Evolutionary conservation across 2,329 filamentous ascomycete species (phyloP).

Genomic region (Verticillium nubilum): DNA sequence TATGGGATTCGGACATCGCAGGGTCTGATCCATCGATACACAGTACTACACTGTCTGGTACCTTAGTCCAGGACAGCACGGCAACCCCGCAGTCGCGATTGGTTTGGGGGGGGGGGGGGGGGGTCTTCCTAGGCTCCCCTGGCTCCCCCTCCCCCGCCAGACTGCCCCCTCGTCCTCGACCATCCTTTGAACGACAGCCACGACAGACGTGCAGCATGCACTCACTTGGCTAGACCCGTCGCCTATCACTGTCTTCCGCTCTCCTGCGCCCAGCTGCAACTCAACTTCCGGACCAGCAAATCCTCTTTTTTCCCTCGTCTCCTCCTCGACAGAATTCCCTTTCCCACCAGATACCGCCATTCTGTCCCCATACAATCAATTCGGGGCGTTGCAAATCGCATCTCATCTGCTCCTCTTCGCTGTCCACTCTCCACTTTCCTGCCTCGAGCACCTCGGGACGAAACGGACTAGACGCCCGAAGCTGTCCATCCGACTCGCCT

Average conservation of each 20-base stretch:
- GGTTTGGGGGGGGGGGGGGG: no score
- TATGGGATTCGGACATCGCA: no score
- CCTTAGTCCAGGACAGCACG: background rate
- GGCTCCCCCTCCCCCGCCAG: no score
- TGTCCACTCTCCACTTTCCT: background rate
- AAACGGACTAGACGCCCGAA: background rate
- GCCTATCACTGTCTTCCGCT: background rate
- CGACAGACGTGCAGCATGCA: slow-evolving; percentile 37
- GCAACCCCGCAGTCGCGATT: background rate
- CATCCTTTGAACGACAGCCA: slow-evolving; percentile 41
- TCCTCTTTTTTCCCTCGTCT: background rate
- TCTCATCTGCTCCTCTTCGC: background rate
- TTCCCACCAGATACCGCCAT: background rate
- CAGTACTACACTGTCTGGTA: background rate
- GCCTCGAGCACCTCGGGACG: background rate
- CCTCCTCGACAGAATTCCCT: background rate
- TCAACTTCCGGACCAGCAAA: background rate
- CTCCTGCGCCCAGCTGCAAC: background rate
- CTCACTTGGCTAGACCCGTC: slow-evolving; percentile 4
- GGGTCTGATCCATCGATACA: no score
- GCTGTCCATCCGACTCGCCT: background rate
- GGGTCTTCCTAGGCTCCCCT: background rate
- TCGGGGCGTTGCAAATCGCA: background rate
- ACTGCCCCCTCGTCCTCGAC: background rate
- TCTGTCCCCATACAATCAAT: background rate